phyloP scores from a whole-genome alignment of 805 yeast species.

The Ogataea degrootiae region DNA sequence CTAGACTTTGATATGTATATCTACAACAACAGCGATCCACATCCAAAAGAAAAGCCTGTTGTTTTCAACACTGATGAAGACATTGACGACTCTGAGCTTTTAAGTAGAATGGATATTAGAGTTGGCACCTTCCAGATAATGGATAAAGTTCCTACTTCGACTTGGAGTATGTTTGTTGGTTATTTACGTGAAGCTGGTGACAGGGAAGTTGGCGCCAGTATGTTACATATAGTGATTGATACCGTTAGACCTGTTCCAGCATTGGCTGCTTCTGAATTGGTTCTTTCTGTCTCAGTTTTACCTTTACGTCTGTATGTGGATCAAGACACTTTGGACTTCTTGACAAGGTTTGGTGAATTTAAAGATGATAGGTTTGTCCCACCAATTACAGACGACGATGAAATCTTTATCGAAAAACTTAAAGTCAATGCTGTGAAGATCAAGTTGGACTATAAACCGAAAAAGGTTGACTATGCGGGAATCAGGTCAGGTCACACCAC shows the following conservation, averaged over 20 bases:
- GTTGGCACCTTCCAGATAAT: conserved; percentile 54
- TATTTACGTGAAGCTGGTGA: conserved; percentile 66
- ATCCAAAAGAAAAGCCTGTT: conserved; percentile 18
- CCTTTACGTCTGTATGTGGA: conserved; percentile 86
- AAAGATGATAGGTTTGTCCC: conserved; percentile 64
- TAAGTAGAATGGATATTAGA: conserved; percentile 45
- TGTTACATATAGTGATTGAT: conserved; percentile 50
- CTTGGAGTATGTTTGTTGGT: conserved; percentile 84
- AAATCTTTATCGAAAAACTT: conserved; percentile 63
- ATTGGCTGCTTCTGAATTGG: conserved; percentile 66
- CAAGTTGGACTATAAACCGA: conserved; percentile 87
- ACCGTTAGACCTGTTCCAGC: conserved; percentile 61
- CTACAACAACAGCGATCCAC: conserved; percentile 37
- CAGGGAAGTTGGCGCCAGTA: conserved; percentile 61
- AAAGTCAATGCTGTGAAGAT: conserved; percentile 55
- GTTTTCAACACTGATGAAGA: conserved; percentile 24
- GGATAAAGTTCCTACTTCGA: conserved; percentile 80
- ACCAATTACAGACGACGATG: conserved; percentile 48
- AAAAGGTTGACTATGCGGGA: conserved; percentile 79
- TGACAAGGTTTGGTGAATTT: conserved; percentile 76
- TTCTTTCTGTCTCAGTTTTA: conserved; percentile 47
- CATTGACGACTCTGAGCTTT: conserved; percentile 36
- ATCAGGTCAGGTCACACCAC: conserved; percentile 80
- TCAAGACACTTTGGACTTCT: conserved; percentile 87
- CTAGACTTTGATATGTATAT: conserved; percentile 44